These are phyloP conservation scores for Isatis lusitanica DNA, from an alignment of 441 rosid species.

Conservation along the genomic window DNA sequence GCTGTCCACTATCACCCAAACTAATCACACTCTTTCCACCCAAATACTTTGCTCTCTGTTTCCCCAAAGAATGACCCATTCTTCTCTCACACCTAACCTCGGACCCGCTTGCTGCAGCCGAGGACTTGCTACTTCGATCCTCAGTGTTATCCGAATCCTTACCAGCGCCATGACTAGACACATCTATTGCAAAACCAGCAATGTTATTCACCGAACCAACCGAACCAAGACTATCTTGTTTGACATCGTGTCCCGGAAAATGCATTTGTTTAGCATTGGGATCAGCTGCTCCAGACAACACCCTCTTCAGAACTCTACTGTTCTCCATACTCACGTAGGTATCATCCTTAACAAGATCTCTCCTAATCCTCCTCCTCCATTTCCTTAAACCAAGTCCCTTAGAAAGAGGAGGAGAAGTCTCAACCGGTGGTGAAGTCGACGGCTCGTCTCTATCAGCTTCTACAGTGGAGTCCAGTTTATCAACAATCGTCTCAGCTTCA, in stretches of 20 bases:
- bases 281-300: constrained; percentile 37
- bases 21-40: constrained; percentile 48
- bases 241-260: constrained; percentile 28
- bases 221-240: constrained; percentile 44
- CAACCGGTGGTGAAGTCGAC: constrained; percentile 29
- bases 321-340: constrained; percentile 37
- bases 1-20: constrained; percentile 41
- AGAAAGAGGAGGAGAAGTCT: constrained; percentile 34
- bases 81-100: constrained; percentile 49
- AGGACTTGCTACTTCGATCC: constrained; percentile 77
- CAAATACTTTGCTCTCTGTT: constrained; percentile 46
- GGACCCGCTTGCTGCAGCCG: constrained; percentile 72
- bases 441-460: constrained; percentile 17
- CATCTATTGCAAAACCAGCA: constrained; percentile 38
- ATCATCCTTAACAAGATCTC: constrained; percentile 55
- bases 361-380: constrained; percentile 63
- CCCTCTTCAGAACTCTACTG: constrained; percentile 56
- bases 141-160: constrained; percentile 72
- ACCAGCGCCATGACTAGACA: constrained; percentile 45
- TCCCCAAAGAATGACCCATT: constrained; percentile 46
- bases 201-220: constrained; percentile 39
- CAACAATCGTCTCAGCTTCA: constrained; percentile 30
- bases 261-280: constrained; percentile 40
- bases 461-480: constrained; percentile 6
- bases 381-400: constrained; percentile 73